Conservation (phyloP, 164 flowering plant genomes). For the Platanus orientalis region DNA sequence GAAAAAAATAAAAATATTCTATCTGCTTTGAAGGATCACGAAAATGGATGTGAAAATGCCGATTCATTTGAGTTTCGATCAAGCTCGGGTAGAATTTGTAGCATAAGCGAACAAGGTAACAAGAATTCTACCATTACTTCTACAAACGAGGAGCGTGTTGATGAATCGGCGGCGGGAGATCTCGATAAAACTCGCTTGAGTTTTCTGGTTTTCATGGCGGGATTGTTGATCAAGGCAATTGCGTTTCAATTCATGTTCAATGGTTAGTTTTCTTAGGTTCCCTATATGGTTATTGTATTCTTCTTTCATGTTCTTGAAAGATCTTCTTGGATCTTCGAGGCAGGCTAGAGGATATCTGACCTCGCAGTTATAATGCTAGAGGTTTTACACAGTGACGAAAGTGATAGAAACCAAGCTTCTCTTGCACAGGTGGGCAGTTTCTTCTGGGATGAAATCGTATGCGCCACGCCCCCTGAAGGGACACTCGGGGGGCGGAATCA, state of each 20-base stretch:
- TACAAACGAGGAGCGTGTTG: constrained; percentile 10
- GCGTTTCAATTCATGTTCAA: constrained; percentile 43
- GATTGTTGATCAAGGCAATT: constrained; percentile 51
- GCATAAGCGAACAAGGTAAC: neutral
- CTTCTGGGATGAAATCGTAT: too few species aligned
- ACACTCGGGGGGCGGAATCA: too few species aligned
- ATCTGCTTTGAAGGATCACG: constrained; percentile 19
- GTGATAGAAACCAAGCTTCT: too few species aligned
- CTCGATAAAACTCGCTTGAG: constrained; percentile 24
- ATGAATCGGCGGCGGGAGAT: constrained; percentile 17
- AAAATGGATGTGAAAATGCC: constrained; percentile 1
- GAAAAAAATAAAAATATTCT: constrained; percentile 6
- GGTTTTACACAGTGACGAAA: too few species aligned
- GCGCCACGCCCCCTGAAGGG: too few species aligned
- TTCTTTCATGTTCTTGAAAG: constrained; percentile 27
- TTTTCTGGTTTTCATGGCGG: constrained; percentile 39
- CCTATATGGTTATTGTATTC: constrained; percentile 45
- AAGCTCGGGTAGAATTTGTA: neutral
- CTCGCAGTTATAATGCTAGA: constrained; percentile 16
- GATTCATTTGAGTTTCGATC: too few species aligned
- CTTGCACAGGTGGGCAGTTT: too few species aligned
- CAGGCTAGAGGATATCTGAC: constrained; percentile 19
- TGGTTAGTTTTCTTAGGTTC: constrained; percentile 35
- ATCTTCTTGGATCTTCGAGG: constrained; percentile 41
- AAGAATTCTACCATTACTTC: constrained; percentile 27